Evolutionary conservation across 73 alveolate genomes (phyloP).

Genomic region (Blepharisma japonicum): DNA sequence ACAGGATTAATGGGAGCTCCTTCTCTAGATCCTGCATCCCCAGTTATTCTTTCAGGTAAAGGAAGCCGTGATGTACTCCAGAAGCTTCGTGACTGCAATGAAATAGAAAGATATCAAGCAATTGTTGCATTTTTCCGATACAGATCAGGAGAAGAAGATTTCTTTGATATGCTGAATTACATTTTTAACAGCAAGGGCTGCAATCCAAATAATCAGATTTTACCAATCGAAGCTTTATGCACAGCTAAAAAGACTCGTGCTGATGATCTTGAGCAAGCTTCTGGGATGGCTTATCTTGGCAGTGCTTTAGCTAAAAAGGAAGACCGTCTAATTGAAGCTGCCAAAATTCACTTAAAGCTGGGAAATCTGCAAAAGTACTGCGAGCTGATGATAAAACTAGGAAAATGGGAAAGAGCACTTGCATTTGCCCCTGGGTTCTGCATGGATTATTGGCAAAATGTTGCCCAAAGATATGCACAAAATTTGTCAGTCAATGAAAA

Average conservation of each 20-base stretch:
- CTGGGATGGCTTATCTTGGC: conserved; percentile 42
- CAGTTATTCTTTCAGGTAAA: conserved; percentile 36
- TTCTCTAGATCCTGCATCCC: conserved; percentile 20
- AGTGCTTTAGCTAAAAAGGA: conserved; percentile 56
- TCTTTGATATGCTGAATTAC: conserved; percentile 43
- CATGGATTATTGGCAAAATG: conserved; percentile 66
- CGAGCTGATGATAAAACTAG: conserved; percentile 62
- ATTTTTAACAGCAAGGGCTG: conserved; percentile 35
- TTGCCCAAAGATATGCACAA: conserved; percentile 38
- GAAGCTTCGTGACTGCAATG: neutral
- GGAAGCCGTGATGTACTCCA: conserved; percentile 25
- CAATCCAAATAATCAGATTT: conserved; percentile 34
- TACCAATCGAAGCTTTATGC: conserved; percentile 42
- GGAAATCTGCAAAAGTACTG: conserved; percentile 76
- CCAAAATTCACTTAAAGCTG: conserved; percentile 55
- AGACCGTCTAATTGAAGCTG: conserved; percentile 65
- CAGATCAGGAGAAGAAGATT: conserved; percentile 48
- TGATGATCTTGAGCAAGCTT: conserved; percentile 26
- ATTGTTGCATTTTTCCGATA: conserved; percentile 35
- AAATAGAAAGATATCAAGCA: conserved; percentile 8
- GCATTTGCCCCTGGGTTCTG: conserved; percentile 83
- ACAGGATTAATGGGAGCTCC: neutral
- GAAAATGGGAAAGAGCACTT: conserved; percentile 69
- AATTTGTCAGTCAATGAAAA: neutral
- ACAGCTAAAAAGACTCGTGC: conserved; percentile 38